Base-by-base conservation (phyloP, 352 stramenopile genomes). In the Pilasporangium apinafurcum region DNA sequence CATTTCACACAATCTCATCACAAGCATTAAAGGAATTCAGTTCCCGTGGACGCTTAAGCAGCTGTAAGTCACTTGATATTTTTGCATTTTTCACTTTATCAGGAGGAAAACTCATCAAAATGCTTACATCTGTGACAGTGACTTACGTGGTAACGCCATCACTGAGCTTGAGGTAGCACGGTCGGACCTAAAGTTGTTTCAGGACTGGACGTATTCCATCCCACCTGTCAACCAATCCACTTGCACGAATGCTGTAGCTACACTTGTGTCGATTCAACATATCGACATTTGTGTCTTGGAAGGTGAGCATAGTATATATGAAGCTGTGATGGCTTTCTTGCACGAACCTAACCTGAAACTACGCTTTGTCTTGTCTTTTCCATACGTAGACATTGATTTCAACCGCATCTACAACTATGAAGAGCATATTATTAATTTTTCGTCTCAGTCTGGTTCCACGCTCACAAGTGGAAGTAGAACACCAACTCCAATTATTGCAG, bases 41-140 rank as follows among this genome's bases (percentile, higher is more conserved):
- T 59, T 59, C 24, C 51, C 51, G 8, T 49, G 31, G 44, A 58
- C 33, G 28, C 44, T 68, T 17, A 50, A 53, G 44, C 21, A 41
- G 10, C 41, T 68, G n/a, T 46, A 39, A 22, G 24, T 64, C 8
- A n/a, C 27, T 37, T 34, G 17, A 1, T 18, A 5, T 0, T 30
- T 16, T 3, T 18, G n/a, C 10, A 6, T 14, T 17, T 32, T 10
- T 25, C 22, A 29, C 25, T 55, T 8, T 28, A 22, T 5, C 8
- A 22, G 16, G 37, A 37, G 8, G 24, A n/a, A n/a, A n/a, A n/a
- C n/a, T n/a, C n/a, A n/a, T n/a, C n/a, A n/a, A n/a, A n/a, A n/a
- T n/a, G n/a, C n/a, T n/a, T n/a, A n/a, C n/a, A 38, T 6, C 18
- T 52, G n/a, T 56, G 41, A 25, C 8, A 53, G 35, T 28, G 48